Percentiles rank a stretch among this genome's conserved stretches.
These are phyloP conservation scores for Hypoxylon sp. DNA, from an alignment of 2,329 filamentous ascomycete genomes.

Conservation along the genomic window DNA sequence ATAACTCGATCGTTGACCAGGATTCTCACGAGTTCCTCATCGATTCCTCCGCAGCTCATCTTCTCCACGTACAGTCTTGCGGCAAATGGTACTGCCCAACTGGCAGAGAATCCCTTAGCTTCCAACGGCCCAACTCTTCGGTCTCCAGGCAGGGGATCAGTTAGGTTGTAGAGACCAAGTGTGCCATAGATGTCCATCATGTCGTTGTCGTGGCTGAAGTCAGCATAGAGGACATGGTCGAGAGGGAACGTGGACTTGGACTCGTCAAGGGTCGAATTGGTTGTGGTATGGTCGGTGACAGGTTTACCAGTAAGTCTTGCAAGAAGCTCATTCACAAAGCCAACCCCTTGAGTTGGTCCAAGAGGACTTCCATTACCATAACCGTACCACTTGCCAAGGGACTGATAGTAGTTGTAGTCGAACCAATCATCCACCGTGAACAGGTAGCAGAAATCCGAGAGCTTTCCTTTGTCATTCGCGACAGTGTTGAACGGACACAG, in stretches of 20 bases:
- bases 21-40: constrained; percentile 78
- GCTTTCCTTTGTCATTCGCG: constrained; percentile 61
- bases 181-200: constrained; percentile 81
- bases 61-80: constrained; percentile 88
- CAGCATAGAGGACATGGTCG: constrained; percentile 74
- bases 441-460: constrained; percentile 78
- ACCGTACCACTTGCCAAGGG: constrained; percentile 85
- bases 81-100: constrained; percentile 84
- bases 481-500: constrained; percentile 87
- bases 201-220: constrained; percentile 92
- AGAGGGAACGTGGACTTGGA: constrained; percentile 77
- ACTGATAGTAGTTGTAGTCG: constrained; percentile 81
- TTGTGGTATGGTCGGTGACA: constrained; percentile 77
- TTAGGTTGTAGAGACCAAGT: constrained; percentile 78
- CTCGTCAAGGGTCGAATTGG: constrained; percentile 79
- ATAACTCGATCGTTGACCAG: constrained; percentile 86
- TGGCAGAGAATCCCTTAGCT: constrained; percentile 74
- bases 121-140: constrained; percentile 59
- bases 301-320: constrained; percentile 75
- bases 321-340: constrained; percentile 87
- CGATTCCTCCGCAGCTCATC: constrained; percentile 68
- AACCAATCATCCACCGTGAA: constrained; percentile 79
- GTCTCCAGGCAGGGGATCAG: constrained; percentile 60
- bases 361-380: constrained; percentile 80
- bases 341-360: constrained; percentile 85